Base-by-base conservation (phyloP, 345 rosid genomes). In the Combretum micranthum region DNA sequence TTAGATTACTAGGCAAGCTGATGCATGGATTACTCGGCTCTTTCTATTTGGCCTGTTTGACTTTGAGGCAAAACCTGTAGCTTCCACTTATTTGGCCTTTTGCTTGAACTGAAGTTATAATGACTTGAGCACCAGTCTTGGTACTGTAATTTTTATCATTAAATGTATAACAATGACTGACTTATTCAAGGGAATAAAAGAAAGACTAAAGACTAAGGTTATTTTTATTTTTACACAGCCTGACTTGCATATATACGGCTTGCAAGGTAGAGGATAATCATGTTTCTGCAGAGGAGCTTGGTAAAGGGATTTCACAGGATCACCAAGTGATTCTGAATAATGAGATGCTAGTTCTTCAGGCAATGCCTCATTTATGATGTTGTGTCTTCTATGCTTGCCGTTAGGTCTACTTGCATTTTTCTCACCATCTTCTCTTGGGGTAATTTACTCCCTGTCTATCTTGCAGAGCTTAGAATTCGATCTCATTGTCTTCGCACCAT, bases 201-300 rank as follows among this genome's bases (percentile, higher is more conserved):
- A 32, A 32, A 32, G 39, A 32, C n/a, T n/a, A n/a, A 32, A 32
- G 9, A 32, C 39, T 18, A 37, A 52, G 0, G 15, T 16, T 45
- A 2, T 18, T 44, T 42, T 19, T 21, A 14, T 47, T 20, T 71
- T 20, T 65, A 58, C 46, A 25, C 83, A 93, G 99, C 88, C 89
- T 93, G 82, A 93, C 99, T 55, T 89, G 97, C 62, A 83, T 93
- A 49, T 93, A 93, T 74, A 78, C 90, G 6, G 88, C 97, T 22
- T 89, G 99, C 77, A 93, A 93, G 71, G 89, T 93, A 67, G 99
- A 93, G 68, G 99, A 93, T 74, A 93, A 89, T 75, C 99, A 89
- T 53, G 99, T 93, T 19, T 93, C 97, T 50, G 99, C 97, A 18
- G 99, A 93, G 83, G 99, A 93, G 89, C 91, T 89, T 73, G 99